Evolutionary conservation across 768 basidiomycete species (phyloP).

Genomic region (Boletus fagicola): DNA sequence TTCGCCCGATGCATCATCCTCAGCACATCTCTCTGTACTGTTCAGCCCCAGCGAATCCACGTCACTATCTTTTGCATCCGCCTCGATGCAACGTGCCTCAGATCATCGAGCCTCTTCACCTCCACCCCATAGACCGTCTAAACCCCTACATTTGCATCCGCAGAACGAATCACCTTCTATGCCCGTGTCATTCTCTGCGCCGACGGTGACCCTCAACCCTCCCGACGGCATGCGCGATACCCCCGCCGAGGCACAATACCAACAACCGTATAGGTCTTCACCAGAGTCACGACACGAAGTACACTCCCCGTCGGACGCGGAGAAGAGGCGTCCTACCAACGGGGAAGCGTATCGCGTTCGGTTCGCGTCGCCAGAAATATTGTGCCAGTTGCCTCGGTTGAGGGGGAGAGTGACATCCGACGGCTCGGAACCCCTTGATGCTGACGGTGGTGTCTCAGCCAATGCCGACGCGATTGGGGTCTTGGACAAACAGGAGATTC

Average conservation of each 20-base stretch:
- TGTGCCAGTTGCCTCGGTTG: slow-evolving; percentile 15
- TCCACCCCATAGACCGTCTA: slow-evolving; percentile 21
- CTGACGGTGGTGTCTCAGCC: background rate
- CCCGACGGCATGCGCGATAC: slow-evolving; percentile 23
- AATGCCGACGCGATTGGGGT: background rate
- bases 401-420: background rate
- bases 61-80: background rate
- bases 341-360: slow-evolving; percentile 27
- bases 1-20: slow-evolving; percentile 29
- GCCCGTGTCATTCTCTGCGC: slow-evolving; percentile 4
- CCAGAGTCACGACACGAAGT: slow-evolving; percentile 11
- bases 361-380: slow-evolving; percentile 33
- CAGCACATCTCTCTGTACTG: slow-evolving; percentile 11
- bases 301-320: slow-evolving; percentile 1
- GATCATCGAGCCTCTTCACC: slow-evolving; percentile 12
- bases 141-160: slow-evolving; percentile 30
- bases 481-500: background rate
- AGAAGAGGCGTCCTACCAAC: slow-evolving; percentile 9
- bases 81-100: background rate
- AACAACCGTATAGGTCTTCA: slow-evolving; percentile 17
- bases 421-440: background rate
- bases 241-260: slow-evolving; percentile 22
- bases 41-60: slow-evolving; percentile 9
- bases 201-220: slow-evolving; percentile 6
- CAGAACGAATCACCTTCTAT: slow-evolving; percentile 17